A percentile compares a stretch with the other conserved stretches of the same genome.
Conservation (phyloP, 768 basidiomycete species). For the Rhizopogon roseolus region DNA sequence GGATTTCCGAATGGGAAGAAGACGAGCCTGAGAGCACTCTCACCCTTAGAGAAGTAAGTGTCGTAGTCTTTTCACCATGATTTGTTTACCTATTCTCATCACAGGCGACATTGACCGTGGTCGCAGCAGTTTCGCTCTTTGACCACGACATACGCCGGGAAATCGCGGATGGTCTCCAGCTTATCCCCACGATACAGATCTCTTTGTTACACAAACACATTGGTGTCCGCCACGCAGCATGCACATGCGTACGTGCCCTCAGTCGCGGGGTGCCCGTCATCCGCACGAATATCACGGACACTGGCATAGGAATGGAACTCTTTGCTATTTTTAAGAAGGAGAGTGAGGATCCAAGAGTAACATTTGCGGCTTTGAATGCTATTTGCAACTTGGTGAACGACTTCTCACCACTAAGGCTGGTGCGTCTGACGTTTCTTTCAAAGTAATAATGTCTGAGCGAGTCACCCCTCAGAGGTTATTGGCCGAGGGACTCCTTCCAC, state of each 20-base stretch:
- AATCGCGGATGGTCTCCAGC: conserved; percentile 53
- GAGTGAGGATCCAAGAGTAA: conserved; percentile 67
- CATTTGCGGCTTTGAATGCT: conserved; percentile 63
- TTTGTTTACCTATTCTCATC: not conserved
- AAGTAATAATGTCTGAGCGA: not conserved
- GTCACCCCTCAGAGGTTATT: conserved; percentile 42
- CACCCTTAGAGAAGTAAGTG: conserved; percentile 57
- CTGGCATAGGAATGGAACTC: conserved; percentile 69
- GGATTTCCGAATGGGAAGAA: conserved; percentile 53
- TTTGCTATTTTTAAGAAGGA: conserved; percentile 52
- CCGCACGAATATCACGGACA: conserved; percentile 81
- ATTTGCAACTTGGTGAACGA: conserved; percentile 86
- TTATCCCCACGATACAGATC: conserved; percentile 50
- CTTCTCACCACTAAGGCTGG: conserved; percentile 74
- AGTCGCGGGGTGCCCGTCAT: conserved; percentile 76
- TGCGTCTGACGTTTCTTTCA: conserved; percentile 30
- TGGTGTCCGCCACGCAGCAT: conserved; percentile 82
- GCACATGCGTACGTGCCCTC: conserved; percentile 80
- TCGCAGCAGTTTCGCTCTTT: conserved; percentile 69
- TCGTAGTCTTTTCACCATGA: not conserved
- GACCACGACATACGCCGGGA: conserved; percentile 68
- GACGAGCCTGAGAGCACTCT: conserved; percentile 59
- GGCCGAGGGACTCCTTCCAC: conserved; percentile 59
- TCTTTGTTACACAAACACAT: conserved; percentile 58
- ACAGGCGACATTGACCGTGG: conserved; percentile 68